Conservation (phyloP, 345 rosid genomes). For the Geranium rotundifolium region DNA sequence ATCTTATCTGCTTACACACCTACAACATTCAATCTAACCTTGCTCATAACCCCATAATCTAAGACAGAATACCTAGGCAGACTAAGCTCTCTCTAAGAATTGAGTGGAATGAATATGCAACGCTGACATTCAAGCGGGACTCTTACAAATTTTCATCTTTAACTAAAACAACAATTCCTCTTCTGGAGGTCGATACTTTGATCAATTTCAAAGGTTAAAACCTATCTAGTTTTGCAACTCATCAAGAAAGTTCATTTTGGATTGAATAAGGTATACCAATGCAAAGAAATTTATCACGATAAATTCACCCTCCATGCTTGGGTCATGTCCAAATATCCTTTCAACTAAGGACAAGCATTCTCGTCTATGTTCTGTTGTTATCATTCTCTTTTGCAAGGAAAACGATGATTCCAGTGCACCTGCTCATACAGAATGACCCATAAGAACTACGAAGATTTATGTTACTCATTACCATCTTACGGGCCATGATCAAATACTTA, state of each 20-base stretch:
- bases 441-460: background rate
- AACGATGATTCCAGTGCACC: slow-evolving; percentile 24
- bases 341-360: slow-evolving; percentile 47
- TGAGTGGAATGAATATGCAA: no score
- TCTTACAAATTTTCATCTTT: background rate
- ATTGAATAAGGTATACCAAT: slow-evolving; percentile 34
- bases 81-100: no score
- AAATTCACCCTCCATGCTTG: slow-evolving; percentile 48
- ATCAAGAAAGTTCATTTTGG: background rate
- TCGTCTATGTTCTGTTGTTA: slow-evolving; percentile 44
- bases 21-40: no score
- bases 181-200: background rate
- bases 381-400: slow-evolving; percentile 24
- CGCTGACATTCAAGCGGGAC: background rate
- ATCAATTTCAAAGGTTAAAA: background rate
- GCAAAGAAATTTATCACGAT: slow-evolving; percentile 80
- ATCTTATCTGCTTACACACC: no score
- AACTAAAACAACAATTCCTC: no score
- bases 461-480: background rate
- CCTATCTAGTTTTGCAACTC: background rate
- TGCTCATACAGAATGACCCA: slow-evolving; percentile 10
- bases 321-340: slow-evolving; percentile 40
- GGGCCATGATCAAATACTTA: background rate
- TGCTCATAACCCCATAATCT: no score
- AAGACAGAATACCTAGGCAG: no score